phyloP scores from a whole-genome alignment of 495 filamentous ascomycete species.

The Hyaloscypha bicolor region DNA sequence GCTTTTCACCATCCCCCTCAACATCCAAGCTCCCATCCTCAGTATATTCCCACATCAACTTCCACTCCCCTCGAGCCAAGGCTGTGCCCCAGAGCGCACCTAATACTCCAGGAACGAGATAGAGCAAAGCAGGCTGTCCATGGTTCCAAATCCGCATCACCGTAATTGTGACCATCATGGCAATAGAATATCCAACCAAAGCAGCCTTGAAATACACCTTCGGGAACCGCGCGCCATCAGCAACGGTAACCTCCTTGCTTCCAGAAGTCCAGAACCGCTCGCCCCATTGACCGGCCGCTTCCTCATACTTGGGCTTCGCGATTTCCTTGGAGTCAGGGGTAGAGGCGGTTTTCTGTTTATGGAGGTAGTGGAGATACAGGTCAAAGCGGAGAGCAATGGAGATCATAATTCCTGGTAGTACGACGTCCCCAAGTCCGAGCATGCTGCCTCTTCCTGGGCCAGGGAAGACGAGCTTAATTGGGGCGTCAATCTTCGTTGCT shows the following conservation, averaged over 20 bases:
- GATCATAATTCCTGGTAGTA: slow-evolving; percentile 93
- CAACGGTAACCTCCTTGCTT: slow-evolving; percentile 43
- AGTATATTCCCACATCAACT: slow-evolving; percentile 77
- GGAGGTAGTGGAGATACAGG: slow-evolving; percentile 77
- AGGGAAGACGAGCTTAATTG: slow-evolving; percentile 90
- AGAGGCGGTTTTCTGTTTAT: slow-evolving; percentile 38
- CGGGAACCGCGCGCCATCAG: slow-evolving; percentile 59
- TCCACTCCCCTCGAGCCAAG: slow-evolving; percentile 65
- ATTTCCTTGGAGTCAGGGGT: slow-evolving; percentile 31
- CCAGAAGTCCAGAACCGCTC: slow-evolving; percentile 78
- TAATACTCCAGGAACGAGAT: slow-evolving; percentile 88
- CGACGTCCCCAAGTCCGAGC: slow-evolving; percentile 90
- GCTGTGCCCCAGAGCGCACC: slow-evolving; percentile 81
- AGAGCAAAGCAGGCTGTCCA: slow-evolving; percentile 89
- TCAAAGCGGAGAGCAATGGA: slow-evolving; percentile 88
- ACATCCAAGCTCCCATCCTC: slow-evolving; percentile 63
- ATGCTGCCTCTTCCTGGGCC: slow-evolving; percentile 56
- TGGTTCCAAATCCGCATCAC: slow-evolving; percentile 79
- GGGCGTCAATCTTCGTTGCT: slow-evolving; percentile 85
- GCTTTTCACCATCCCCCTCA: neutral
- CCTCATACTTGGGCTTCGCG: slow-evolving; percentile 51
- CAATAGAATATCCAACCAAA: slow-evolving; percentile 74
- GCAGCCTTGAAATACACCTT: slow-evolving; percentile 89
- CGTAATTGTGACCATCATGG: slow-evolving; percentile 75
- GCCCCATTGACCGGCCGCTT: slow-evolving; percentile 73